Percentiles rank a stretch among this genome's conserved stretches.
phyloP scores from a whole-genome alignment of 345 rosid species.

The Kandelia obovata region DNA sequence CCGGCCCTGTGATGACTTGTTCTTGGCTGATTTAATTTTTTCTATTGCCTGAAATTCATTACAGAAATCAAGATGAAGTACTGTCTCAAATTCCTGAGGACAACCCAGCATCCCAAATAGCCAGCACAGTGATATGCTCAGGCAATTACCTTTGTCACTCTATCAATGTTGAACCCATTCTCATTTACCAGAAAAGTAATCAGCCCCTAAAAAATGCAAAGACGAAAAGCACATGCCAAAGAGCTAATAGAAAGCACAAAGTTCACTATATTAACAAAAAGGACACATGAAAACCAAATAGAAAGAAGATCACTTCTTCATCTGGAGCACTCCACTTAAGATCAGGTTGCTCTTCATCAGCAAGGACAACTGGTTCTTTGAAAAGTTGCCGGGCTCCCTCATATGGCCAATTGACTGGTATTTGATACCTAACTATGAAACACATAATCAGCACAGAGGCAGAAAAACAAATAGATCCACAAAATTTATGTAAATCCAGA shows the following conservation, averaged over 20 bases:
- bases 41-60: conserved; percentile 56
- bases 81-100: neutral
- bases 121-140: neutral
- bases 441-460: neutral
- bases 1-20: conserved; percentile 96
- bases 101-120: neutral
- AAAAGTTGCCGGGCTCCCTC: conserved; percentile 74
- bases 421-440: conserved; percentile 52
- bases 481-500: neutral
- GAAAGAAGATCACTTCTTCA: conserved; percentile 58
- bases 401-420: conserved; percentile 90
- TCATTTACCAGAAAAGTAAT: conserved; percentile 71
- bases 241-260: neutral
- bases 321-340: conserved; percentile 84
- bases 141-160: conserved; percentile 68
- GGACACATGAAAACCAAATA: neutral
- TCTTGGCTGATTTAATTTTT: conserved; percentile 87
- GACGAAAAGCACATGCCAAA: conserved; percentile 8
- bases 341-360: conserved; percentile 60
- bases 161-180: conserved; percentile 83
- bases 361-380: conserved; percentile 69
- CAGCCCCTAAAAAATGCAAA: conserved; percentile 44
- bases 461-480: neutral
- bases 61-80: conserved; percentile 9
- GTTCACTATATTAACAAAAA: neutral